Conservation (phyloP, 1,284 basidiomycete species). For the Agaricales sp. region DNA sequence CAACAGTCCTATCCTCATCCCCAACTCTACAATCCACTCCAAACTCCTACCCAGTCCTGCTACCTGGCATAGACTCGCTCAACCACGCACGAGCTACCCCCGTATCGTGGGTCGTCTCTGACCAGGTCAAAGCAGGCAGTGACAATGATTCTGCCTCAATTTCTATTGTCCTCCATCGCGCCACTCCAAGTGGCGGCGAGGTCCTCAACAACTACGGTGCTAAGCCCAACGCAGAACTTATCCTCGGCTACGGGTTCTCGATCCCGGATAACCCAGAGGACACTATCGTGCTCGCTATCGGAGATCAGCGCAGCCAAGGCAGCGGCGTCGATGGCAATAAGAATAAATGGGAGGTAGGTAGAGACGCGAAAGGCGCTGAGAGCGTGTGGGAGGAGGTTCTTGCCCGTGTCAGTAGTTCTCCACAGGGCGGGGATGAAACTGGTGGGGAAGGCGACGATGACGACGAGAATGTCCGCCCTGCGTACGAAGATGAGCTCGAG, state of each 20-base stretch:
- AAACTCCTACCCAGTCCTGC: slow-evolving; percentile 63
- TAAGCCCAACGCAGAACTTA: slow-evolving; percentile 79
- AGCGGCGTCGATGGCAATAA: slow-evolving; percentile 31
- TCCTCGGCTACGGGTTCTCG: slow-evolving; percentile 84
- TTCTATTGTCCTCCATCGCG: slow-evolving; percentile 38
- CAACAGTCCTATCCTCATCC: slow-evolving; percentile 52
- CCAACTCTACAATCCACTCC: slow-evolving; percentile 42
- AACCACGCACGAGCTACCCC: slow-evolving; percentile 70
- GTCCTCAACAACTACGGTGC: slow-evolving; percentile 86
- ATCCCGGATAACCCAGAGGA: slow-evolving; percentile 73
- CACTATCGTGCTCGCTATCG: slow-evolving; percentile 44
- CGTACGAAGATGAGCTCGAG: slow-evolving; percentile 51
- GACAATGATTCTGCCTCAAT: slow-evolving; percentile 17
- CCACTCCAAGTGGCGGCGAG: slow-evolving; percentile 37
- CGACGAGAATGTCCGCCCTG: slow-evolving; percentile 23
- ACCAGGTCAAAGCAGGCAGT: slow-evolving; percentile 35
- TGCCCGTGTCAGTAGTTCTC: slow-evolving; percentile 22
- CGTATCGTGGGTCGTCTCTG: slow-evolving; percentile 60
- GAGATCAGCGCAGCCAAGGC: slow-evolving; percentile 33
- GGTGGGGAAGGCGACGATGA: slow-evolving; percentile 11
- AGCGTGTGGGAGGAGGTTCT: slow-evolving; percentile 53
- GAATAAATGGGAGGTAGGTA: slow-evolving; percentile 53
- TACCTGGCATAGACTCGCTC: slow-evolving; percentile 78
- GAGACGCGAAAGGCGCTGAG: slow-evolving; percentile 41
- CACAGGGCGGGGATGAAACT: background rate